These are phyloP conservation scores for Dendrobium nobile DNA, from an alignment of 106 monocot genomes.

Conservation along the genomic window DNA sequence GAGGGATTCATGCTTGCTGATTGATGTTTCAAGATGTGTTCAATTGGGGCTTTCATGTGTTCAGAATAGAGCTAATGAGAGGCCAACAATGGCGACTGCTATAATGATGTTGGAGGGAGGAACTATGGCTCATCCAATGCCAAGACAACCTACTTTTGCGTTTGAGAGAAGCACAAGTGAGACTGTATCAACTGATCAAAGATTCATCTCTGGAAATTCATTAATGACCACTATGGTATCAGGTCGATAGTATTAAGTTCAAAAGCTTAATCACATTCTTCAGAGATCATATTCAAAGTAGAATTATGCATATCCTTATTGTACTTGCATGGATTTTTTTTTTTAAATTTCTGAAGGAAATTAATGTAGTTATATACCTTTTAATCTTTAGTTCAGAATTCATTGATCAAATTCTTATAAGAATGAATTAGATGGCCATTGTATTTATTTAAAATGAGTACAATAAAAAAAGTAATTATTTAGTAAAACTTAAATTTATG, in stretches of 20 bases:
- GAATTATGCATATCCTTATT: not conserved
- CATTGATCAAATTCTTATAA: not conserved
- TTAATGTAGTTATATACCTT: not conserved
- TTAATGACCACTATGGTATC: not conserved
- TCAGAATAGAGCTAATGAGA: conserved; percentile 17
- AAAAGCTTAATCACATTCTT: not conserved
- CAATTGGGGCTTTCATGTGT: conserved; percentile 19
- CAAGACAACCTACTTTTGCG: conserved; percentile 17
- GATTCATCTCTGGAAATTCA: not conserved
- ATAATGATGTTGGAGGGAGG: conserved; percentile 21
- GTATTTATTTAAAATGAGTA: too few relatives aligned
- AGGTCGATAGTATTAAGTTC: not conserved
- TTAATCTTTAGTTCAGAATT: not conserved
- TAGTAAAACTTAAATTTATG: too few relatives aligned
- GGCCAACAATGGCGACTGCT: conserved; percentile 18
- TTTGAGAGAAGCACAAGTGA: conserved; percentile 1
- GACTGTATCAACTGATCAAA: not conserved
- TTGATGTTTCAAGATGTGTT: conserved; percentile 9
- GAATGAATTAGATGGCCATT: too few relatives aligned
- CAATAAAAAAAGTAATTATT: too few relatives aligned
- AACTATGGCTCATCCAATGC: not conserved
- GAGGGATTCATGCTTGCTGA: not conserved
- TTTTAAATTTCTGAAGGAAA: not conserved
- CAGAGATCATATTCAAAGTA: not conserved
- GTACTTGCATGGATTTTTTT: not conserved